Conservation (phyloP, 352 stramenopile genomes). For the Pythium aquatile region DNA sequence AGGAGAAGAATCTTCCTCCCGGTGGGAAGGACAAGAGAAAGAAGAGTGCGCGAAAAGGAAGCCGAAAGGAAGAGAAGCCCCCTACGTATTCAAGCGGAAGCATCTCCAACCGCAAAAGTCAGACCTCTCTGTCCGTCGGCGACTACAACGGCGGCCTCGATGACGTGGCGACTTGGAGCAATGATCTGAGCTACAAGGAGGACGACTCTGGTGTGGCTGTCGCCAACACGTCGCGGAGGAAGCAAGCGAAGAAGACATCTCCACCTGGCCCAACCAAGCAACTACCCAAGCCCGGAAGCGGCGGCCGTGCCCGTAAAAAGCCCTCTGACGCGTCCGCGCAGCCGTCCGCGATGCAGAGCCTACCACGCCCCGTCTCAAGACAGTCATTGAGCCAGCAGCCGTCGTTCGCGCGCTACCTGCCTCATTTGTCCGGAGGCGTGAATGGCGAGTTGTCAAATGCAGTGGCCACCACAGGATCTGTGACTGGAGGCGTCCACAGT, state of each 20-base stretch:
- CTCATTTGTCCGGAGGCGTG: slow-evolving; percentile 16
- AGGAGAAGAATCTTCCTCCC: slow-evolving; percentile 15
- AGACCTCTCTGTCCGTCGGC: slow-evolving; percentile 11
- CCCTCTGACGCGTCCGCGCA: neutral
- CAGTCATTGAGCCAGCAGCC: slow-evolving; percentile 23
- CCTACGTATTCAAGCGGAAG: slow-evolving; percentile 5
- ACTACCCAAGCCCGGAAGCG: slow-evolving; percentile 15
- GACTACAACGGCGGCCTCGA: slow-evolving; percentile 13
- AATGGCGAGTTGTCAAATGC: neutral
- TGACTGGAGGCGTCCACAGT: neutral
- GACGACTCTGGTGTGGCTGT: slow-evolving; percentile 6
- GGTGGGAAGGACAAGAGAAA: slow-evolving; percentile 21
- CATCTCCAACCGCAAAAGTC: slow-evolving; percentile 17
- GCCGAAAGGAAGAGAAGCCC: slow-evolving; percentile 18
- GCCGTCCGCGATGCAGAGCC: neutral
- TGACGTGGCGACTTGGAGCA: slow-evolving; percentile 13
- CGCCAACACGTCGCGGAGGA: slow-evolving; percentile 9
- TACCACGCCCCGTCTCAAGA: slow-evolving; percentile 18
- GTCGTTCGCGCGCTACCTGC: slow-evolving; percentile 24
- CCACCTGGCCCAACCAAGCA: neutral
- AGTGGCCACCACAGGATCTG: neutral
- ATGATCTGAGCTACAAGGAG: slow-evolving; percentile 12
- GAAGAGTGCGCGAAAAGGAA: slow-evolving; percentile 23
- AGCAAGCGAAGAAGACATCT: slow-evolving; percentile 13
- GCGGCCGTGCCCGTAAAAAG: slow-evolving; percentile 20